Evolutionary conservation across 2,329 filamentous ascomycete species (phyloP), one percentile per base, ranked within the genome.

Genomic region (Diaporthe aspalathi): DNA sequence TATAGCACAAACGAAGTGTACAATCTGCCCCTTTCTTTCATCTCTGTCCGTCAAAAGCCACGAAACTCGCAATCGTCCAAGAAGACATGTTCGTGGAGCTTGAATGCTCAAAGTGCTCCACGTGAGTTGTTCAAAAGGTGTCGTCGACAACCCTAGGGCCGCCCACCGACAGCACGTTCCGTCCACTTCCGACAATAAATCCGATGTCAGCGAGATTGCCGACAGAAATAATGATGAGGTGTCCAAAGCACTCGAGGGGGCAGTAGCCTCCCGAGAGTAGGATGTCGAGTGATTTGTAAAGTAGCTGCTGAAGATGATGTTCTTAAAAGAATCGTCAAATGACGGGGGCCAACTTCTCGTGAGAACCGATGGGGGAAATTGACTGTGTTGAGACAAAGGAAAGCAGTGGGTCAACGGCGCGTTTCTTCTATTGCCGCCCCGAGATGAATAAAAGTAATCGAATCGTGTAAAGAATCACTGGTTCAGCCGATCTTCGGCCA

Each of bases 191-290:
- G 63, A 71, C 65, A 71, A 49, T 71, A 71, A 71, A 73, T 73
- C 67, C 65, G 60, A 68, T 70, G 53, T 38, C 60, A 45, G 32
- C 67, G 29, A 71, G 35, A 66, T 57, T 67, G 24, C 62, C 54
- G 65, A 47, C 63, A 62, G 65, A 66, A 66, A 77, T 81, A 81
- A 80, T 70, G 72, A 81, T 81, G 75, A 77, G 78, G 76, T 82
- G 79, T 81, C 80, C 80, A 81, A 82, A 75, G 79, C 79, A 77
- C 80, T 78, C 78, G 75, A 75, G 71, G 60, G 77, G 79, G 77
- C 78, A 77, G 79, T 80, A 81, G 79, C 80, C 79, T 76, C 75
- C 75, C 78, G 76, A 79, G 79, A 73, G 79, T 81, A 82, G 80
- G 79, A 81, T 81, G 79, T 79, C 76, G 79, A 75, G 76, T 78